These are phyloP conservation scores for Candida sojae DNA, from an alignment of 1,139 yeast genomes.

Conservation along the genomic window DNA sequence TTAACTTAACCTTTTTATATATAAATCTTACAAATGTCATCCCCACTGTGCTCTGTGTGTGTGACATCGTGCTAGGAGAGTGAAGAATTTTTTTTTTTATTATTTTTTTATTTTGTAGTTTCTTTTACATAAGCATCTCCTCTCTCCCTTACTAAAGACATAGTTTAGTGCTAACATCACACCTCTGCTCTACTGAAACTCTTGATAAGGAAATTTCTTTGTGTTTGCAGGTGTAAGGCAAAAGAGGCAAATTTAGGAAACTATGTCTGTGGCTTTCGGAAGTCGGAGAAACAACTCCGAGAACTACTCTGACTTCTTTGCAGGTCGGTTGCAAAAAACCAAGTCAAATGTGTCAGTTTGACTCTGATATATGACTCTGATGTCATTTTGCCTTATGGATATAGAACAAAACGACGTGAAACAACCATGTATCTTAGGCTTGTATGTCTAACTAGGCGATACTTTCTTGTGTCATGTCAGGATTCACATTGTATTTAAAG, in stretches of 20 bases:
- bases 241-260: background rate
- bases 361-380: constrained; percentile 2
- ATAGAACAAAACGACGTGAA: background rate
- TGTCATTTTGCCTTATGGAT: background rate
- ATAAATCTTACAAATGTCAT: background rate
- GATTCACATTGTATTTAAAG: background rate
- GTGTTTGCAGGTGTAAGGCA: background rate
- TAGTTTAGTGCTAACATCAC: too few relatives aligned
- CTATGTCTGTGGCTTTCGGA: background rate
- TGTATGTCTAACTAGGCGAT: background rate
- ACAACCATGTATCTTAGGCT: background rate
- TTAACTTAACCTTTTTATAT: background rate
- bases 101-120: background rate
- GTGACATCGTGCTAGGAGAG: background rate
- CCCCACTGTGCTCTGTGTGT: background rate
- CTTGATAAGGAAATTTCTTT: background rate
- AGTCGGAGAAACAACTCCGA: background rate
- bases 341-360: background rate
- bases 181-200: background rate
- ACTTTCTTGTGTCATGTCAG: background rate
- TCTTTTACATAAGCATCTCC: too few relatives aligned
- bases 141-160: too few relatives aligned
- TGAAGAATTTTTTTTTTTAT: background rate
- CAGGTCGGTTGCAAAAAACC: constrained; percentile 2
- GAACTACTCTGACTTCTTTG: constrained; percentile 2